Evolutionary conservation across 176 grass and related monocot species (phyloP), one percentile per base, ranked within the genome.

Genomic region (Themeda triandra): DNA sequence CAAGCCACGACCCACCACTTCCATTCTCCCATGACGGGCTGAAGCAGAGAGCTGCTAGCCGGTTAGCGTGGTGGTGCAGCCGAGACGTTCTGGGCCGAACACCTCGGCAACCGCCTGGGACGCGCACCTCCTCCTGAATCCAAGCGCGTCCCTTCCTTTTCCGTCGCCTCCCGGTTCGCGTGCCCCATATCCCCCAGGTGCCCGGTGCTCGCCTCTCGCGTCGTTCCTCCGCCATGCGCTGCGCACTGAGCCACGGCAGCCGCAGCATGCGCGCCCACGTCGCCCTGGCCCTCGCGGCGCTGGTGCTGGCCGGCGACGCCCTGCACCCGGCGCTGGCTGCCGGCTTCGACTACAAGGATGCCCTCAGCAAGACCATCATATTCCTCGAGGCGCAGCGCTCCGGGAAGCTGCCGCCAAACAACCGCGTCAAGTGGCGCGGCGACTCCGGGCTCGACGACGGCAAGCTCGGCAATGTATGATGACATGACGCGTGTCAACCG

Each of bases 381-480:
- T 99, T 99, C 80, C 96, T 96, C 51, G 96, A 99, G 86, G 96
- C 93, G 42, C 96, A 99, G 73, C 80, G 93, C 37, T 99, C 96
- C 28, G 96, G 96, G 41, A 96, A 96, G 92, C 91, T 99, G 36
- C 93, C 93, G 10, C 80, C 29, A 23, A 87, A 89, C 71, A 90
- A 88, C 82, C 87, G 96, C 86, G 85, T 99, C 64, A 89, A 86
- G 44, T 99, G 96, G 96, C 91, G 96, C 71, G 96, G 93, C 23
- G 91, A 99, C 87, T 99, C 96, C 14, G 96, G 29, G 23, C 82
- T 99, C 13, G 89, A 94, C 13, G 96, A 99, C 76, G 96, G 93
- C 87, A 94, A 92, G 86, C 93, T 96, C 69, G 87, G 83, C 10
- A 73, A 93, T 41, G 96, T 99, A 81, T 4, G 56, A 12, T 56